Evolutionary conservation across 2,329 filamentous ascomycete genomes (phyloP).

Genomic region (Neonectria ditissima): DNA sequence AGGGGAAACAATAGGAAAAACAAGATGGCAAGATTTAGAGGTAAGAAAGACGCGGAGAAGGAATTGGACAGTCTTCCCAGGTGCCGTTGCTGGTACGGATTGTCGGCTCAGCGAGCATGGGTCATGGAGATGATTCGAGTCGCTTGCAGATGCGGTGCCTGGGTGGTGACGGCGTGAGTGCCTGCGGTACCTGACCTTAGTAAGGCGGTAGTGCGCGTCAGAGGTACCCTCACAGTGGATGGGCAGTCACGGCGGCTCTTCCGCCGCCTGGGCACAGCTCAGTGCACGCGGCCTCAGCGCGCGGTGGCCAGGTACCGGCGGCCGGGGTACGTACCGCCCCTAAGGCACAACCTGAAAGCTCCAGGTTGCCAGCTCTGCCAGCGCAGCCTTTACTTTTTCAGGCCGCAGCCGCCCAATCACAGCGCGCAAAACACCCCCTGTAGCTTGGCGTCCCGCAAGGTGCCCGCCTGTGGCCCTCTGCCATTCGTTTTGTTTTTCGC

Average conservation of each 20-base stretch:
- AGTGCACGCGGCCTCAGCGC: not conserved
- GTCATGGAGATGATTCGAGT: not conserved
- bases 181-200: slow-evolving; percentile 3
- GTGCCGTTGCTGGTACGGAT: not conserved
- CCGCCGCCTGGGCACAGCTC: not conserved
- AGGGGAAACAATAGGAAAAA: not conserved
- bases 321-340: not conserved
- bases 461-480: slow-evolving; percentile 8
- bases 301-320: slow-evolving; percentile 10
- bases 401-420: slow-evolving; percentile 35
- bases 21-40: too few species aligned
- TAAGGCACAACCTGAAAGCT: not conserved
- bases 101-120: not conserved
- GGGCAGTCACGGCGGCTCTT: not conserved
- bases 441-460: slow-evolving; percentile 37
- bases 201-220: slow-evolving; percentile 15
- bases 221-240: slow-evolving; percentile 6
- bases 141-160: too few species aligned
- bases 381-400: slow-evolving; percentile 33
- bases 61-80: not conserved
- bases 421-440: slow-evolving; percentile 30
- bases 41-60: not conserved
- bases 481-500: slow-evolving; percentile 40
- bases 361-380: slow-evolving; percentile 40
- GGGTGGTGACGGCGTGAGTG: not conserved